Conservation (phyloP, 768 basidiomycete species). For the Phanerodontia chrysosporium region DNA sequence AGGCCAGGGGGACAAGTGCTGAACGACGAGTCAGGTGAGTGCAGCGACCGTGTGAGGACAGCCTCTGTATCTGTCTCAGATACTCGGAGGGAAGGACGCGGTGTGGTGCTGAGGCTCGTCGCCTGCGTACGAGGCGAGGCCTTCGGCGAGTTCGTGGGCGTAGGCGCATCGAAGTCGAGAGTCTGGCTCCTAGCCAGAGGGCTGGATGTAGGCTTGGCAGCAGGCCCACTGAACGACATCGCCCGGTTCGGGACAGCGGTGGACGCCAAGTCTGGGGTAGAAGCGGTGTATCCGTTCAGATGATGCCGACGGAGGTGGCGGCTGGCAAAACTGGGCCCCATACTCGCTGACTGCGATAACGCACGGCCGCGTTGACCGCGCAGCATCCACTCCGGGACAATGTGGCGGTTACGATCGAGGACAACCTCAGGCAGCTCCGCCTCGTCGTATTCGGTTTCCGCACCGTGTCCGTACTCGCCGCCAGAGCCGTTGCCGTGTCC, state of each 20-base stretch:
- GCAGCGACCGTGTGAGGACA: conserved; percentile 10
- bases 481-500: not conserved
- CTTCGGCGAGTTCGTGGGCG: conserved; percentile 26
- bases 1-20: conserved; percentile 29
- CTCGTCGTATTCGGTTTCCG: conserved; percentile 50
- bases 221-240: conserved; percentile 25
- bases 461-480: conserved; percentile 25
- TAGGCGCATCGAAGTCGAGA: conserved; percentile 14
- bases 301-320: conserved; percentile 38
- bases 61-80: conserved; percentile 1
- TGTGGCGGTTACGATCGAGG: conserved; percentile 91
- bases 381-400: conserved; percentile 91
- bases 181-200: conserved; percentile 13
- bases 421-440: conserved; percentile 93
- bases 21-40: not conserved
- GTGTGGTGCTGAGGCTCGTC: not conserved
- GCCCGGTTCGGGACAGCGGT: conserved; percentile 28
- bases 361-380: conserved; percentile 40
- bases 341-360: conserved; percentile 37
- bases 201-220: conserved; percentile 8
- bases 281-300: conserved; percentile 53
- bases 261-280: conserved; percentile 63
- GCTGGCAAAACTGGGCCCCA: conserved; percentile 25
- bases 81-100: not conserved
- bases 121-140: not conserved